Base-by-base conservation (phyloP, 805 yeast species). In the Clavispora phyllophila region DNA sequence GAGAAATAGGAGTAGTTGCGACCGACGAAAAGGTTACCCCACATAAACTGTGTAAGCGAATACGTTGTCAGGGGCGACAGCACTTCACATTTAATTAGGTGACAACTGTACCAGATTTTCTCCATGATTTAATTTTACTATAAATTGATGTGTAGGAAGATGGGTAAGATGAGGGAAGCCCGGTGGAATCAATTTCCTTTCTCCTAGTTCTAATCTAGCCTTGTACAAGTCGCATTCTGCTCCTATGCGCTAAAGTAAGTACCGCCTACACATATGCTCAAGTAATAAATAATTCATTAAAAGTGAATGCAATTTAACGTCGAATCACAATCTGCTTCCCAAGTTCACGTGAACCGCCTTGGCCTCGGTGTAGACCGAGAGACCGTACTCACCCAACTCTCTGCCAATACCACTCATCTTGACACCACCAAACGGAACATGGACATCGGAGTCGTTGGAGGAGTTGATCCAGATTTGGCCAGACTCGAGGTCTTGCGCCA, bases 381-480 rank as follows among this genome's bases (percentile, higher is more conserved):
- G 72, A 32, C 87, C 93, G 53, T 79, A 81, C 57, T 79, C 81
- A 36, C 93, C 91, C 49, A 86, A 68, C 65, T 86, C 95, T 53
- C 91, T 77, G 47, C 95, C 95, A 47, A 83, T 73, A 51, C 95
- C 95, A 52, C 86, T 78, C 70, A 76, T 68, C 63, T 84, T 84
- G 62, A 79, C 83, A 32, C 95, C 95, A 36, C 95, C 95, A 61
- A 86, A 86, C 15, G 91, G 91, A 42, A 84, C 78, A 51, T 74
- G 73, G 50, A 72, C 63, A 55, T 79, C 81, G 54, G 80, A 78
- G 51, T 79, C 84, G 55, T 83, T 82, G 41, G 82, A 79, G 12
- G 82, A 73, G 63, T 84, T 84, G 55, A 84, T 66, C 78, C 84
- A 84, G 22, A 83, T 79, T 40, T 77, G 76, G 20, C 91, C 91